These are phyloP conservation scores for Lyophyllum shimeji DNA, from an alignment of 768 basidiomycete genomes.

Conservation along the genomic window DNA sequence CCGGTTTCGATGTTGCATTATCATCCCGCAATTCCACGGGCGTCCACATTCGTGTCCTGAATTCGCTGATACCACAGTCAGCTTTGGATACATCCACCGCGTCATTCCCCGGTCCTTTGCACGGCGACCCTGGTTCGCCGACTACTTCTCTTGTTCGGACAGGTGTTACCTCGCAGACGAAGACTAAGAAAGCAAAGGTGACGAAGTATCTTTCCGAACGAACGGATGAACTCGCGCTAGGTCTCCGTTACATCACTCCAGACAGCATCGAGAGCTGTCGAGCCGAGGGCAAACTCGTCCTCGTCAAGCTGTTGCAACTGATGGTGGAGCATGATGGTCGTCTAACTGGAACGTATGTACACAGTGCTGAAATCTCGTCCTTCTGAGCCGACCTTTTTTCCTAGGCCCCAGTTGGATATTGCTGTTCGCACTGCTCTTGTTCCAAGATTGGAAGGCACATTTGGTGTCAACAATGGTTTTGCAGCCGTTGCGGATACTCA, in stretches of 20 bases:
- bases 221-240: slow-evolving; percentile 74
- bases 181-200: slow-evolving; percentile 83
- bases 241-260: slow-evolving; percentile 64
- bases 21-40: slow-evolving; percentile 69
- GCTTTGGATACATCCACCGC: slow-evolving; percentile 52
- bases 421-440: slow-evolving; percentile 75
- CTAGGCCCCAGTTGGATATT: slow-evolving; percentile 61
- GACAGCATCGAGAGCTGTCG: slow-evolving; percentile 52
- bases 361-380: background rate
- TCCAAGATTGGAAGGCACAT: slow-evolving; percentile 45
- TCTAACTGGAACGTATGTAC: slow-evolving; percentile 78
- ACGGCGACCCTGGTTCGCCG: slow-evolving; percentile 70
- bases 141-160: slow-evolving; percentile 70
- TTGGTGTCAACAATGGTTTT: slow-evolving; percentile 24
- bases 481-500: slow-evolving; percentile 31
- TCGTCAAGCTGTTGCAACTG: slow-evolving; percentile 72
- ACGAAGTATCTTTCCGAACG: slow-evolving; percentile 75
- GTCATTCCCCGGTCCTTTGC: slow-evolving; percentile 85
- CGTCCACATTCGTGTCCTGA: slow-evolving; percentile 65
- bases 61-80: slow-evolving; percentile 69
- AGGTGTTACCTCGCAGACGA: slow-evolving; percentile 60
- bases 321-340: slow-evolving; percentile 91
- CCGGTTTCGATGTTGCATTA: slow-evolving; percentile 77
- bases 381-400: slow-evolving; percentile 3
- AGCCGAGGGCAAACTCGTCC: slow-evolving; percentile 73